phyloP scores from a whole-genome alignment of 345 rosid genomes.

The Rhizophora apiculata region DNA sequence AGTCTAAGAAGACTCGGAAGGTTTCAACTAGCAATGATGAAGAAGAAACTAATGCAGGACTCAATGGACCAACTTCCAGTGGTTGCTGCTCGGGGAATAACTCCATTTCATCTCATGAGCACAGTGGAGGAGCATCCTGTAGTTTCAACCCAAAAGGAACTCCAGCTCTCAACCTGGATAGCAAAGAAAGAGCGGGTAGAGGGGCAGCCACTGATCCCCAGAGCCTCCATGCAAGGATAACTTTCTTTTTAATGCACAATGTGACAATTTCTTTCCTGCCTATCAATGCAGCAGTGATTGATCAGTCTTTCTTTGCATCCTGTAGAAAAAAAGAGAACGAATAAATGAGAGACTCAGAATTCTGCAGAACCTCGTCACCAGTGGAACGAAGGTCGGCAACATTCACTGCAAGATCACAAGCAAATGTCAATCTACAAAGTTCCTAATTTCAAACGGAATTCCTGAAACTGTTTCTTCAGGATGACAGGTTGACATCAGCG shows the following conservation, averaged over 20 bases:
- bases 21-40: constrained; percentile 23
- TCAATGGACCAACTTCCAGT: constrained; percentile 35
- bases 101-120: constrained; percentile 40
- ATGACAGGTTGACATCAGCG: constrained; percentile 76
- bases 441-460: not conserved
- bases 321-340: constrained; percentile 82
- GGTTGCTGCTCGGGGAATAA: constrained; percentile 56
- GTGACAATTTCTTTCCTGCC: too few species aligned
- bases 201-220: constrained; percentile 80
- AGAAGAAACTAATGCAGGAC: constrained; percentile 34
- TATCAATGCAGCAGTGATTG: not conserved
- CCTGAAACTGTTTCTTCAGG: not conserved
- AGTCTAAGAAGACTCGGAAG: constrained; percentile 38
- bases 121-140: constrained; percentile 35
- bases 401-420: not conserved
- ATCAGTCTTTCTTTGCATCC: constrained; percentile 4
- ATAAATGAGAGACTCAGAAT: constrained; percentile 73
- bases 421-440: not conserved
- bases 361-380: constrained; percentile 78
- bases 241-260: not conserved
- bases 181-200: constrained; percentile 70
- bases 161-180: constrained; percentile 44
- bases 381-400: constrained; percentile 69
- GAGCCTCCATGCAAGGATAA: constrained; percentile 81
- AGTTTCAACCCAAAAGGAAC: constrained; percentile 1